Evolutionary conservation across 805 yeast species (phyloP), one percentile per base, ranked within the genome.

Genomic region (Wickerhamiella kazuoi): DNA sequence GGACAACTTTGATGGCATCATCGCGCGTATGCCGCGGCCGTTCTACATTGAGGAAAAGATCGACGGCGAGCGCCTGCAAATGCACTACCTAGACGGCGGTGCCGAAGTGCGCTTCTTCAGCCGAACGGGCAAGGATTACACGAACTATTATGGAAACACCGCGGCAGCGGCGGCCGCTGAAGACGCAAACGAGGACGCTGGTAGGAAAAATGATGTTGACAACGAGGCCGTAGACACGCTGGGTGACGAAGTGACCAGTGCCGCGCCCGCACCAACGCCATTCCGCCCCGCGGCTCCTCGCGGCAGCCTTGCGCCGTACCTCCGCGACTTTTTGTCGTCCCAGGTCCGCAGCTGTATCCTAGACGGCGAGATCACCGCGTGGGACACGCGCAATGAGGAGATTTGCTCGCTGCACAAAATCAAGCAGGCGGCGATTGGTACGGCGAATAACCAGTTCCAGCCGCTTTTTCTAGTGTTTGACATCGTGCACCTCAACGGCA

Each of bases 281-380:
- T n/a, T n/a, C n/a, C n/a, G n/a, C n/a, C n/a, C n/a, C n/a, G n/a
- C n/a, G n/a, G n/a, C n/a, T n/a, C n/a, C n/a, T n/a, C 36, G 54
- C 5, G 83, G 81, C 0, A 61, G 75, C 2, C 59, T 79, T 9
- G 67, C 81, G 0, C 67, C 64, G 34, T 63, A 69, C 46, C 50
- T 79, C 49, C 30, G 58, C 54, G 18, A 58, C 5, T 60, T 63
- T 0, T 28, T 58, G n/a, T 40, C 38, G 21, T 43, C 50, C 2
- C 42, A 40, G 16, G 57, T 67, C 7, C 42, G 53, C 7, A 55
- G 46, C 30, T 59, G 67, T 18, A 65, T 79, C 4, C 51, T 87
- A 3, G 98, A 87, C 59, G 96, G 97, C 0, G 98, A 87, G 56
- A 81, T 87, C 87, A 75, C 87, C 2, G 82, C 93, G 0, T 84